Evolutionary conservation across 2,329 filamentous ascomycete genomes (phyloP).

Genomic region (Elsinoe australis): DNA sequence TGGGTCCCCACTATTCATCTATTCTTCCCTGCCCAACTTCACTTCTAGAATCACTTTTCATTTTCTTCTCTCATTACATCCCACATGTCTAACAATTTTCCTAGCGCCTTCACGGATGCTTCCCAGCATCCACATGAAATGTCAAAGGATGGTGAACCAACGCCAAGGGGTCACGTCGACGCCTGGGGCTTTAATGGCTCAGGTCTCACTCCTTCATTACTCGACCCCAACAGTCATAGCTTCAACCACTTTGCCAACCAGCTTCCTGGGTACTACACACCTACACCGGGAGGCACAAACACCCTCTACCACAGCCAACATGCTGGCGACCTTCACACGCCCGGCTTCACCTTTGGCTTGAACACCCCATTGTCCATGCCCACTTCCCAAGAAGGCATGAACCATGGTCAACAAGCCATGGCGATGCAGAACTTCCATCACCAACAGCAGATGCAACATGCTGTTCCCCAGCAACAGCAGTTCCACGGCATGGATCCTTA

Average conservation of each 20-base stretch:
- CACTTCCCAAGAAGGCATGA: conserved; percentile 58
- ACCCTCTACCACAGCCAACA: conserved; percentile 69
- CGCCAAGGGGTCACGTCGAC: conserved; percentile 70
- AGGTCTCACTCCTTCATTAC: conserved; percentile 71
- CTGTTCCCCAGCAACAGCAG: conserved; percentile 31
- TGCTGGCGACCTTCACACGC: conserved; percentile 80
- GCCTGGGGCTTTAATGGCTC: conserved; percentile 54
- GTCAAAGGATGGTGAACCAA: conserved; percentile 72
- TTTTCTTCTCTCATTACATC: conserved; percentile 3
- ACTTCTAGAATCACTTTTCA: conserved; percentile 6
- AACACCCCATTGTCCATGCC: conserved; percentile 76
- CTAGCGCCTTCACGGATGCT: conserved; percentile 11
- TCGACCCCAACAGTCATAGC: conserved; percentile 76
- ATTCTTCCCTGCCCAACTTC: not conserved
- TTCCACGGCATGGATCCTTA: conserved; percentile 67
- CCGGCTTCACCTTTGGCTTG: conserved; percentile 64
- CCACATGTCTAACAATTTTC: conserved; percentile 12
- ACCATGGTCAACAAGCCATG: conserved; percentile 49
- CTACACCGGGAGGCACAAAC: conserved; percentile 72
- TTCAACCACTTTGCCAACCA: conserved; percentile 76
- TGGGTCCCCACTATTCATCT: conserved; percentile 9
- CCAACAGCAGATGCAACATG: conserved; percentile 47
- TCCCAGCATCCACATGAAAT: conserved; percentile 33
- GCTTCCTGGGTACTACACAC: conserved; percentile 76
- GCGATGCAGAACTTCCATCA: conserved; percentile 61